Conservation (phyloP, 768 basidiomycete species). For the Leccinum incarnatum region DNA sequence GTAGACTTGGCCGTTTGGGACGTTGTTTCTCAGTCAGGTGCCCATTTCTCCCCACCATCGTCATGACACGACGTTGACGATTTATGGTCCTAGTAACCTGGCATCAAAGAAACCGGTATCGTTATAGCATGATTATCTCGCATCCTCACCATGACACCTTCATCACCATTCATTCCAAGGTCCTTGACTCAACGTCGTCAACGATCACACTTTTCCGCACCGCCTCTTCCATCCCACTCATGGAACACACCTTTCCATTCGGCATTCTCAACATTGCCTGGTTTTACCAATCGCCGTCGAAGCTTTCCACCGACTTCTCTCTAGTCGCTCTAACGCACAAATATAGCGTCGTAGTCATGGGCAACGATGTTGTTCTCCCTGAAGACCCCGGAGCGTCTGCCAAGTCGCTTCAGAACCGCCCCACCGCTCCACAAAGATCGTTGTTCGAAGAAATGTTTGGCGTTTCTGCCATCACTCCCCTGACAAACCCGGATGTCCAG, state of each 20-base stretch:
- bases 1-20: conserved; percentile 69
- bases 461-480: conserved; percentile 56
- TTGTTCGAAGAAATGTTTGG: conserved; percentile 94
- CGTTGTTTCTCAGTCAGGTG: conserved; percentile 59
- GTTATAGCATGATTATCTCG: conserved; percentile 47
- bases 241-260: conserved; percentile 56
- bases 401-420: conserved; percentile 33
- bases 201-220: conserved; percentile 49
- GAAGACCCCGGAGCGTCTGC: conserved; percentile 44
- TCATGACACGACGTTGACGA: background rate
- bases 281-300: conserved; percentile 34
- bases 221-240: conserved; percentile 43
- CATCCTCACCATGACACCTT: conserved; percentile 60
- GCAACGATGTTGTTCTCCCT: conserved; percentile 48
- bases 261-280: conserved; percentile 49
- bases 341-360: conserved; percentile 67
- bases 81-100: conserved; percentile 50
- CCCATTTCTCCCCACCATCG: conserved; percentile 7
- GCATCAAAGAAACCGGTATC: conserved; percentile 41
- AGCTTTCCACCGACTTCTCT: conserved; percentile 40
- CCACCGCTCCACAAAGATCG: conserved; percentile 44
- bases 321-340: conserved; percentile 68
- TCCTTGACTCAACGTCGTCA: conserved; percentile 33
- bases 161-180: conserved; percentile 47
- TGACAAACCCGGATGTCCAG: conserved; percentile 22